phyloP scores from a whole-genome alignment of 768 basidiomycete species.

The Boletus subcaerulescens region DNA sequence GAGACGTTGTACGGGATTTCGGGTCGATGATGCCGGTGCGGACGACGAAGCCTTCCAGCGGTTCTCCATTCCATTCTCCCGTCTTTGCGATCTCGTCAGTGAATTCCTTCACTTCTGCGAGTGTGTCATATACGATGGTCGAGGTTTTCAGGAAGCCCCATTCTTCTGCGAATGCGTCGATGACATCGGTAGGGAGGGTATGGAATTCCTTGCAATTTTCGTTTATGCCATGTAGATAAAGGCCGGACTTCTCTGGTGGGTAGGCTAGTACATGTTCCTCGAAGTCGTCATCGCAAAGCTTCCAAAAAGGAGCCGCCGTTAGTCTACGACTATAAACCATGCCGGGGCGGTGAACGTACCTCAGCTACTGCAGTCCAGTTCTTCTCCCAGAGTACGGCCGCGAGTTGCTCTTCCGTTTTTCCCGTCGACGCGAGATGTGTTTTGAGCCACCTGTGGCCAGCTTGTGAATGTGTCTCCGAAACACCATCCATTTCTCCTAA shows the following conservation, averaged over 20 bases:
- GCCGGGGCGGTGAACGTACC: slow-evolving; percentile 42
- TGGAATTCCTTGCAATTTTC: slow-evolving; percentile 59
- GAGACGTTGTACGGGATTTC: slow-evolving; percentile 31
- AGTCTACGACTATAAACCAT: not conserved
- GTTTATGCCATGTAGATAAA: slow-evolving; percentile 93
- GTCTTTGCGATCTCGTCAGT: slow-evolving; percentile 61
- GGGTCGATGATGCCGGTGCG: slow-evolving; percentile 61
- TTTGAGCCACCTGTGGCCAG: slow-evolving; percentile 80
- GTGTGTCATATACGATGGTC: slow-evolving; percentile 49
- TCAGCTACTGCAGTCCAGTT: slow-evolving; percentile 92
- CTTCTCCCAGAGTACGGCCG: slow-evolving; percentile 69
- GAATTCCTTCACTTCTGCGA: slow-evolving; percentile 70
- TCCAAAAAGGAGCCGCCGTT: not conserved
- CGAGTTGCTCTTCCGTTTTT: slow-evolving; percentile 72
- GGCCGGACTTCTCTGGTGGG: slow-evolving; percentile 75
- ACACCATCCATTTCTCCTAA: slow-evolving; percentile 54
- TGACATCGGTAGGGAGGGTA: slow-evolving; percentile 62
- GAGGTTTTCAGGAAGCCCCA: slow-evolving; percentile 90
- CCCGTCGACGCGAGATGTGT: slow-evolving; percentile 53
- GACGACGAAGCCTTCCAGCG: slow-evolving; percentile 94
- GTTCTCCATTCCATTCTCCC: slow-evolving; percentile 80
- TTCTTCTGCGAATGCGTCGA: slow-evolving; percentile 78
- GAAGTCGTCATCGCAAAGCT: slow-evolving; percentile 97
- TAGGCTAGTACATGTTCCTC: slow-evolving; percentile 95
- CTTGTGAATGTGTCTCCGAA: slow-evolving; percentile 68